A percentile compares a stretch with the other conserved stretches of the same genome.
Evolutionary conservation across 106 monocot genomes (phyloP).

Genomic region (Iris macrosiphon): DNA sequence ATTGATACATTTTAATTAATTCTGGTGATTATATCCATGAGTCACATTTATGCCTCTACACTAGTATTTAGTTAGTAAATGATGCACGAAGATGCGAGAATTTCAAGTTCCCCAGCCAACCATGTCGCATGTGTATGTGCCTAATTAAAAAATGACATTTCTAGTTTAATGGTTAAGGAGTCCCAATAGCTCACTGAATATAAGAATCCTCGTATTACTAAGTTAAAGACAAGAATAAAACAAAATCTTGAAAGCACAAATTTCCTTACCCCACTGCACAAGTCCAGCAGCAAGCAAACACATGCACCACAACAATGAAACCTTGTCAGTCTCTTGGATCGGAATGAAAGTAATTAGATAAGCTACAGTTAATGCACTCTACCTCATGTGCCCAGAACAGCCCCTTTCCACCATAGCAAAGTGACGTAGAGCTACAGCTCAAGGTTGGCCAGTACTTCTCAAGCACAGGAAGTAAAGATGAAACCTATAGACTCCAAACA

Average conservation of each 20-base stretch:
- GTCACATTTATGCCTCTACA: too few relatives aligned
- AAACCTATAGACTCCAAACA: slow-evolving; percentile 35
- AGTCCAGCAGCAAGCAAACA: slow-evolving; percentile 13
- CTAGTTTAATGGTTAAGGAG: too few relatives aligned
- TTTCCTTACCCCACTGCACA: slow-evolving; percentile 76
- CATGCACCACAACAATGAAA: slow-evolving; percentile 22
- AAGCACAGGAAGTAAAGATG: slow-evolving; percentile 51
- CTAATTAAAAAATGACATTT: too few relatives aligned
- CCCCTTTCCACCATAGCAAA: slow-evolving; percentile 81
- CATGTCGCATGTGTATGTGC: too few relatives aligned
- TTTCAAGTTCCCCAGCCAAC: too few relatives aligned
- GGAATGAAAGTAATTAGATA: slow-evolving; percentile 2
- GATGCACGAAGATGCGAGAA: too few relatives aligned
- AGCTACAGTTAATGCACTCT: not conserved
- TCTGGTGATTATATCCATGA: too few relatives aligned
- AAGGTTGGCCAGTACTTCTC: slow-evolving; percentile 88
- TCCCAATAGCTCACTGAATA: too few relatives aligned
- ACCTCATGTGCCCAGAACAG: slow-evolving; percentile 99
- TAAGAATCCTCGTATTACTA: not conserved
- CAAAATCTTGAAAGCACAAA: not conserved
- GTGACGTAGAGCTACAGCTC: slow-evolving; percentile 60
- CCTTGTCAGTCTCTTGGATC: not conserved
- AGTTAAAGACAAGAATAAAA: not conserved
- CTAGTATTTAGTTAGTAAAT: too few relatives aligned
- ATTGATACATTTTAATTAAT: too few relatives aligned